Evolutionary conservation across 352 stramenopile genomes (phyloP), one percentile per base, ranked within the genome.

Genomic region (Globisporangium nagaii): DNA sequence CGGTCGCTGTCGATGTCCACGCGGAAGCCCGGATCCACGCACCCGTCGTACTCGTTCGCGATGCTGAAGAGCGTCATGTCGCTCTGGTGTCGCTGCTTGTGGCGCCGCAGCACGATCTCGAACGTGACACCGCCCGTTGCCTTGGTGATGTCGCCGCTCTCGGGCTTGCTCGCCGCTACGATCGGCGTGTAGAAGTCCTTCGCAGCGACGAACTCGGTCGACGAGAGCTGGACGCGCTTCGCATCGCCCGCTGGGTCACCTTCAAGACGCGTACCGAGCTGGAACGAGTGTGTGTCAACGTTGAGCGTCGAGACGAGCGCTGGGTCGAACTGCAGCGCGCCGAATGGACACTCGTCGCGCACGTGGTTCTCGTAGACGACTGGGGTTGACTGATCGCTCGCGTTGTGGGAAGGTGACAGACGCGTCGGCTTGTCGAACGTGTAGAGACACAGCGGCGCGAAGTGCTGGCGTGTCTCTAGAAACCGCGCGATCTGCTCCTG

Each of bases 61-160:
- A 93, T 85, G 22, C 69, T 81, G 46, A 93, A 87, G 12, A 93
- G 50, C 27, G 81, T 88, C 75, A 90, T 87, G 30, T 62, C 77
- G 15, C 8, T 3, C 22, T 46, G 3, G 60, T 65, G 49, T 80
- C 85, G 1, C 25, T 44, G 17, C 1, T 30, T 31, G 2, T 66
- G 76, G 7, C 68, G 62, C 6, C 83, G 73, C 9, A 89, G 58
- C 4, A 79, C 70, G 53, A 90, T 69, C 49, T 93, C 84, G 44
- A 93, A 89, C 10, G 73, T 86, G 36, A 88, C 62, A 4, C 84
- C 77, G 3, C 41, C 35, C 20, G 8, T 51, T 42, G 22, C 30
- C 22, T 53, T n/a, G 25, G 11, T 17, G 22, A 27, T 20, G 31
- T 48, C 12, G 19, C 53, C 12, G 10, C 28, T 22, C 3, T 22